Conservation (phyloP, 2,329 filamentous ascomycete genomes). For the Trichoderma arundinaceum region DNA sequence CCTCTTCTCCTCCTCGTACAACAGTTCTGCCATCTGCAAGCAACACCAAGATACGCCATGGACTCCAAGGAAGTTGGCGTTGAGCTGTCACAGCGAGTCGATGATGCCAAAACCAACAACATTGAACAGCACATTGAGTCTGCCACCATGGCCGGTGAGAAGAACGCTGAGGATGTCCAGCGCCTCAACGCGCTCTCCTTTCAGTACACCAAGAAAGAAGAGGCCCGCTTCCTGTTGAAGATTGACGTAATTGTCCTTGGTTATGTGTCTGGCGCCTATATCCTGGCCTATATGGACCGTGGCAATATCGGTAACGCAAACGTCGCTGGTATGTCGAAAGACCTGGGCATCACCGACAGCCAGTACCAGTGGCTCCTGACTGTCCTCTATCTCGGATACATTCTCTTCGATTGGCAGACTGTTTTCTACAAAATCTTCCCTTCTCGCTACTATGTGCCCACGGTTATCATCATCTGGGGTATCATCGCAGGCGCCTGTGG, state of each 20-base stretch:
- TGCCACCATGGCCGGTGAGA: too few relatives aligned
- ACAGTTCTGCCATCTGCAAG: too few relatives aligned
- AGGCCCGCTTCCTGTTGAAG: background rate
- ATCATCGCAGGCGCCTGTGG: constrained; percentile 1
- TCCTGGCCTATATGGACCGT: constrained; percentile 25
- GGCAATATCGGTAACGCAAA: constrained; percentile 27
- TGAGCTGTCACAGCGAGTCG: too few relatives aligned
- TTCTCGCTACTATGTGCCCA: constrained; percentile 29
- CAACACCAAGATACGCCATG: too few relatives aligned
- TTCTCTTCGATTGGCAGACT: constrained; percentile 33
- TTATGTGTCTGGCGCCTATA: constrained; percentile 6
- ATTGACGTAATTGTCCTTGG: constrained; percentile 5
- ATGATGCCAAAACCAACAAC: too few relatives aligned
- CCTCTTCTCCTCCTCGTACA: too few relatives aligned
- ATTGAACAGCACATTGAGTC: too few relatives aligned
- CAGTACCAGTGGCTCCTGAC: constrained; percentile 33
- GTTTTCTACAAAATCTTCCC: constrained; percentile 33
- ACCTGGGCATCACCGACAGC: background rate
- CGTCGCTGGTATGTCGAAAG: constrained; percentile 6
- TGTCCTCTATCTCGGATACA: constrained; percentile 33
- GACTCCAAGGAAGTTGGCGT: too few relatives aligned
- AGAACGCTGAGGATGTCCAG: too few relatives aligned
- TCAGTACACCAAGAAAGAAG: too few relatives aligned
- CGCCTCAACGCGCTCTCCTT: too few relatives aligned
- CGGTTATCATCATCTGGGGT: constrained; percentile 29